phyloP scores from a whole-genome alignment of 768 basidiomycete genomes.

The Boletus patriciae region DNA sequence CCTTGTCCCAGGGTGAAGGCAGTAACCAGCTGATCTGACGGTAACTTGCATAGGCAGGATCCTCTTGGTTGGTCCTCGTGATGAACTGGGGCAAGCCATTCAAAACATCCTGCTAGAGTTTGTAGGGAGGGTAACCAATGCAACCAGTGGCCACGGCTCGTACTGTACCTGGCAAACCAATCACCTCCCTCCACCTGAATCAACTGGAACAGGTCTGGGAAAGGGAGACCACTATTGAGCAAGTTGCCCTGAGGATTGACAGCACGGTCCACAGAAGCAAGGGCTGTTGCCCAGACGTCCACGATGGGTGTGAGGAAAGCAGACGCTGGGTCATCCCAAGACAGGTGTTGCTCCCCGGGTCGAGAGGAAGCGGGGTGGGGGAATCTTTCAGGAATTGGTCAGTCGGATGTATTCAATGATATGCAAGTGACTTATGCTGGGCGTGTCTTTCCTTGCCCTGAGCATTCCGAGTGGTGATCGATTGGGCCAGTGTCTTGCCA shows the following conservation, averaged over 20 bases:
- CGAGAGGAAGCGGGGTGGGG: neutral
- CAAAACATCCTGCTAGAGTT: neutral
- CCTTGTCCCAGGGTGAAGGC: neutral
- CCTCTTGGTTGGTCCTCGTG: neutral
- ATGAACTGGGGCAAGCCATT: neutral
- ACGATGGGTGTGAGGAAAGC: neutral
- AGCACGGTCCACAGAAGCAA: neutral
- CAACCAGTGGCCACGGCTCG: neutral
- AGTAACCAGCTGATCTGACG: neutral
- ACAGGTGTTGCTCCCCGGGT: accelerated
- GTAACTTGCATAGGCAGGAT: neutral
- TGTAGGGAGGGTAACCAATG: neutral
- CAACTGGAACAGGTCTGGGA: neutral
- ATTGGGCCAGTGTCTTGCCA: no score
- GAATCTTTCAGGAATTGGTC: no score
- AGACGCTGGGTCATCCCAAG: neutral
- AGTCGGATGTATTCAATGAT: no score
- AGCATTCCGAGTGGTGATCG: no score
- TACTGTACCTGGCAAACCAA: neutral
- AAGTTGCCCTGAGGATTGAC: neutral
- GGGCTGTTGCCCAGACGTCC: neutral
- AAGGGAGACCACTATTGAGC: neutral
- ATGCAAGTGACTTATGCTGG: no score
- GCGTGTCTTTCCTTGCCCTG: no score
- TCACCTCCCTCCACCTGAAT: neutral